phyloP scores from a whole-genome alignment of 257 asterid genomes.

The Petunia secreta region DNA sequence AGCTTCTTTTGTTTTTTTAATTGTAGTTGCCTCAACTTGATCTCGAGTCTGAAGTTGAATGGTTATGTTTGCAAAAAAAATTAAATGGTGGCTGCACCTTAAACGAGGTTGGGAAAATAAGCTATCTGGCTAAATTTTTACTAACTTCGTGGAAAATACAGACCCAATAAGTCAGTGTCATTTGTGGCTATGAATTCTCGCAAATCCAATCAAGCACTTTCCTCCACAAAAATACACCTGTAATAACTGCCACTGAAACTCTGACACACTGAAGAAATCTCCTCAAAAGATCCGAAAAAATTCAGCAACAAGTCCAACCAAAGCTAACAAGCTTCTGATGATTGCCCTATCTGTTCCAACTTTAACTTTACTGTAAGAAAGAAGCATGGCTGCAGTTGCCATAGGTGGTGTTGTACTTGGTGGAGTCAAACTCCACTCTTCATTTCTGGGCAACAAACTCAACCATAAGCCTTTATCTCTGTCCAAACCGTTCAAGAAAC shows the following conservation, averaged over 20 bases:
- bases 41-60: too few relatives aligned
- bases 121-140: too few relatives aligned
- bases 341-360: constrained; percentile 21
- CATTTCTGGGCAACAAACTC: constrained; percentile 68
- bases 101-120: too few relatives aligned
- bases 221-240: constrained; percentile 73
- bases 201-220: constrained; percentile 38
- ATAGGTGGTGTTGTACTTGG: constrained; percentile 61
- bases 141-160: not conserved
- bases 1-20: too few relatives aligned
- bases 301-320: not conserved
- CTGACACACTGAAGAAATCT: not conserved
- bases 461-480: constrained; percentile 41
- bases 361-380: not conserved
- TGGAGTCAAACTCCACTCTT: constrained; percentile 55
- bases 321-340: constrained; percentile 29
- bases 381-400: constrained; percentile 64
- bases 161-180: constrained; percentile 25
- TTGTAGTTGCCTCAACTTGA: too few relatives aligned
- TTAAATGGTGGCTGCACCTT: too few relatives aligned
- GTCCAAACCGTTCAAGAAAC: constrained; percentile 37
- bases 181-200: constrained; percentile 50
- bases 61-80: too few relatives aligned
- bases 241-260: constrained; percentile 42
- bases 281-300: constrained; percentile 16